Conservation (phyloP, 1,139 yeast genomes). For the Ogataea hybrid region DNA sequence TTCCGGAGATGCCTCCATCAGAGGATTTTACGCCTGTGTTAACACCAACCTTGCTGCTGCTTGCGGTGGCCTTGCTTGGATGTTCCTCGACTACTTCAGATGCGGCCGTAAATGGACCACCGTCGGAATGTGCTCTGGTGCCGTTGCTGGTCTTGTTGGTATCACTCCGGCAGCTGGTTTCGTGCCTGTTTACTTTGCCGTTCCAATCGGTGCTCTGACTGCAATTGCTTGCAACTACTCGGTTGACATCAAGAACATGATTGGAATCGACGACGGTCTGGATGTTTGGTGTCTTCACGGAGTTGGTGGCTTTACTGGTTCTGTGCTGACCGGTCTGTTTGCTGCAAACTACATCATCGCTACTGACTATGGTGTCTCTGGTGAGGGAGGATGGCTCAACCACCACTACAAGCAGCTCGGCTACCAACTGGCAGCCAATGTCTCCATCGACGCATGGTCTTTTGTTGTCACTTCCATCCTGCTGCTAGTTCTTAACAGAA, state of each 20-base stretch:
- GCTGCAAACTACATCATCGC: constrained; percentile 93
- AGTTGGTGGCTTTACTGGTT: constrained; percentile 87
- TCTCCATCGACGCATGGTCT: constrained; percentile 77
- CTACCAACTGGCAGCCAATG: constrained; percentile 85
- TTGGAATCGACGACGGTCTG: constrained; percentile 90
- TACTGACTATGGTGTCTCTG: constrained; percentile 62
- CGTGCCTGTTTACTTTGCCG: constrained; percentile 86
- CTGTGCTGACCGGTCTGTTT: constrained; percentile 82
- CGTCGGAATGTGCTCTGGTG: constrained; percentile 91
- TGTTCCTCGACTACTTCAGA: constrained; percentile 87
- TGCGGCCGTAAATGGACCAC: constrained; percentile 92
- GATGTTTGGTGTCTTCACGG: constrained; percentile 95
- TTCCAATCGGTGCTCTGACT: constrained; percentile 78
- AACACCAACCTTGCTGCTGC: constrained; percentile 94
- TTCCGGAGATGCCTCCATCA: constrained; percentile 84
- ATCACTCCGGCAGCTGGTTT: constrained; percentile 97
- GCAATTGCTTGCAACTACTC: constrained; percentile 82
- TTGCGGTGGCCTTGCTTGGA: constrained; percentile 89
- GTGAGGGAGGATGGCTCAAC: constrained; percentile 91
- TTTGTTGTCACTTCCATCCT: constrained; percentile 73
- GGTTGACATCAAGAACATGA: constrained; percentile 67
- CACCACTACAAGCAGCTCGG: constrained; percentile 89
- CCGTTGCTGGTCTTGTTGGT: constrained; percentile 91
- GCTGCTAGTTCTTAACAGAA: constrained; percentile 67
- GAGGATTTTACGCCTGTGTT: constrained; percentile 91